A percentile compares a stretch with the other conserved stretches of the same genome.
phyloP scores from a whole-genome alignment of 1,139 yeast genomes.

The Lodderomyces theae region DNA sequence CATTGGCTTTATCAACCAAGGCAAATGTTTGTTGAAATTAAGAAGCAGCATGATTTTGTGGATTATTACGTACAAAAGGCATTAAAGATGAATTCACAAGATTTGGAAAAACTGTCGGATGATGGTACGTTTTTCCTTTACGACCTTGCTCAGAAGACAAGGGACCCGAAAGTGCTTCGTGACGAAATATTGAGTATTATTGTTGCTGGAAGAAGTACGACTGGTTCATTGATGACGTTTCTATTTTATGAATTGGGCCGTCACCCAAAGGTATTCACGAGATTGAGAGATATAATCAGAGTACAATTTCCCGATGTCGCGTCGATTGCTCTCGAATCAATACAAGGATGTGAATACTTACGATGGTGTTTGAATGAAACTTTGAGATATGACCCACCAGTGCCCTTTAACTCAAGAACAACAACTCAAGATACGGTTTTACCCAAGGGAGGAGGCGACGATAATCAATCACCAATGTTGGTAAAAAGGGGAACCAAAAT shows the following conservation, averaged over 20 bases:
- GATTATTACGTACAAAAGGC: conserved; percentile 27
- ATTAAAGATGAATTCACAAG: conserved; percentile 21
- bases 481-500: conserved; percentile 44
- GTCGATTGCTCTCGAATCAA: conserved; percentile 43
- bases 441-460: conserved; percentile 50
- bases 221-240: conserved; percentile 31
- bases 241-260: conserved; percentile 24
- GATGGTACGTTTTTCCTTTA: conserved; percentile 25
- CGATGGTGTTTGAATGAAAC: conserved; percentile 47
- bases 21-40: conserved; percentile 7
- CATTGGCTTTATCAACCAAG: neutral
- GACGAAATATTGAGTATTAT: conserved; percentile 31
- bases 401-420: conserved; percentile 47
- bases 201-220: conserved; percentile 35
- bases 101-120: conserved; percentile 19
- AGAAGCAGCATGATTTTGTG: conserved; percentile 26
- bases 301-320: conserved; percentile 21
- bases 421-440: conserved; percentile 41
- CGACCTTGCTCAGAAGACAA: conserved; percentile 28
- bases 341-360: conserved; percentile 44
- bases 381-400: conserved; percentile 53
- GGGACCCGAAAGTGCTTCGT: conserved; percentile 24
- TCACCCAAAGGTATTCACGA: conserved; percentile 22
- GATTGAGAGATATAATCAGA: conserved; percentile 22
- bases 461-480: conserved; percentile 39